Evolutionary conservation across 176 grass and related monocot species (phyloP), one percentile per base, ranked within the genome.

Genomic region (Ensete glaucum): DNA sequence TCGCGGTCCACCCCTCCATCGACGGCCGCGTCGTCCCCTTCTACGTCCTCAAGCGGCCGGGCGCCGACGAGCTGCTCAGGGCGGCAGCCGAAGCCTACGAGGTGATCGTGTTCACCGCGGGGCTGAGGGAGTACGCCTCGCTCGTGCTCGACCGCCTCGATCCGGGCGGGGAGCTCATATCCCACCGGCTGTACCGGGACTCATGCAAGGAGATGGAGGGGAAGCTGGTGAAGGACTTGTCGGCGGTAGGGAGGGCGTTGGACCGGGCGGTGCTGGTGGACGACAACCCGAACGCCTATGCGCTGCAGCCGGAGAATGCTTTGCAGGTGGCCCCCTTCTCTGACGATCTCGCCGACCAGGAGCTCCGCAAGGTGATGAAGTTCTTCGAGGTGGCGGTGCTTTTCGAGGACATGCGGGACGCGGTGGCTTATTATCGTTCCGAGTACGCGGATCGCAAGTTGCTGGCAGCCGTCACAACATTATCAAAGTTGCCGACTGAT

Each of bases 231-330:
- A 99, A 99, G 86, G 95, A 99, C 80, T 79, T 99, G 57, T 77
- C 86, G 1, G 81, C 77, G 68, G 90, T 86, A 1, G 88, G 88
- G 17, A 73, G 90, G 19, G 58, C 51, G 24, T 73, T 93, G 13
- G 78, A 89, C 64, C 76, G 75, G 25, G 80, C 79, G 20, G 79
- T 99, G 51, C 93, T 99, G 76, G 78, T 99, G 56, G 90, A 99
- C 72, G 95, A 99, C 78, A 94, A 99, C 78, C 90, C 95, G 0
- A 99, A 91, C 22, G 84, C 95, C 9, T 99, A 99, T 70, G 58
- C 76, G 2, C 69, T 94, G 53, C 90, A 94, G 63, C 95, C 90
- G 25, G 86, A 91, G 52, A 99, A 94, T n/a, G 90, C 90, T 1
- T 50, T 99, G 11, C 90, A 79, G 0, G 72, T 99, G 14, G 81